phyloP scores from a whole-genome alignment of 129 eudicot species.

The Pulicaria dysenterica region DNA sequence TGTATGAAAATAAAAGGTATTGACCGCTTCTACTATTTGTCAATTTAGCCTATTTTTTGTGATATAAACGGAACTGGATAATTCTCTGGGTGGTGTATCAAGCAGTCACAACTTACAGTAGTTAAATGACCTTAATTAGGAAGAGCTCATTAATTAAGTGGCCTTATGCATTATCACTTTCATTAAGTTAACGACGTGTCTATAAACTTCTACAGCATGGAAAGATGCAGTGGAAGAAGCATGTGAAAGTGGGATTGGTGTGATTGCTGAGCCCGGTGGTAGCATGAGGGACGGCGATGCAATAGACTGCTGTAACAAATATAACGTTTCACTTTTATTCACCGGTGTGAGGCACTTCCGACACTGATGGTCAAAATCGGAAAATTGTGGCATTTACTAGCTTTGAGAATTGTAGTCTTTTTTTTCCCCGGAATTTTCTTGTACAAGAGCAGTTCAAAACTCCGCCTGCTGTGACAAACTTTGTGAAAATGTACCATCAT shows the following conservation, averaged over 20 bases:
- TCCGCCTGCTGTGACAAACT: background rate
- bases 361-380: constrained; percentile 40
- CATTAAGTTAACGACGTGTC: too few relatives aligned
- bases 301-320: constrained; percentile 82
- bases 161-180: too few relatives aligned
- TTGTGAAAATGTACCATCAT: constrained; percentile 9
- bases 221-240: constrained; percentile 98
- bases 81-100: too few relatives aligned
- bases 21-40: too few relatives aligned
- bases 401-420: background rate
- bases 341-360: constrained; percentile 94
- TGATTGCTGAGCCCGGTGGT: constrained; percentile 95
- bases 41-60: too few relatives aligned
- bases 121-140: too few relatives aligned
- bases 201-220: constrained; percentile 60
- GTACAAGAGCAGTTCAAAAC: constrained; percentile 1
- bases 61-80: too few relatives aligned
- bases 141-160: too few relatives aligned
- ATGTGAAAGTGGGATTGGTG: constrained; percentile 78
- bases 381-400: background rate
- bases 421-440: background rate
- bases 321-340: constrained; percentile 77
- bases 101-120: too few relatives aligned
- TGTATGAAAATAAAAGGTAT: too few relatives aligned
- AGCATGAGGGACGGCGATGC: constrained; percentile 87